Base-by-base conservation (phyloP, 306 rosid genomes). In the Hippophae gyantsensis region DNA sequence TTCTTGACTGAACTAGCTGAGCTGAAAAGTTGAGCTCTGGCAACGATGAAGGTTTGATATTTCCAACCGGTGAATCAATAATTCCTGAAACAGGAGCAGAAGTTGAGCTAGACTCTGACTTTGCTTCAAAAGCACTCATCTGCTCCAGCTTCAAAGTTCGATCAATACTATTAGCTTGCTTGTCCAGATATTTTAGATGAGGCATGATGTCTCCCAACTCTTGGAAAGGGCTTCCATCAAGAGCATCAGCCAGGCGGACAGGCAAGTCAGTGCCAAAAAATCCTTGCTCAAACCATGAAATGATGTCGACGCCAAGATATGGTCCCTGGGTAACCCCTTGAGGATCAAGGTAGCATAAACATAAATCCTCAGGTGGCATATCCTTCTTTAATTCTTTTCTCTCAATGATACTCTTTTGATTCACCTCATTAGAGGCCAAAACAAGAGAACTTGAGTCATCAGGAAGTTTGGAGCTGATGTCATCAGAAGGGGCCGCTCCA, bases 271-370 rank as follows among this genome's bases (percentile, higher is more conserved):
- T 58, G 44, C 85, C 87, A 46, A 81, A 84, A 69, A 81, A 84
- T 11, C 87, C 85, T 74, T 81, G 92, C 63, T 84, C 85, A 69
- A 79, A 81, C 92, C 92, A 84, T 60, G 74, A 55, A 58, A 84
- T 79, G 44, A 84, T 84, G 69, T 84, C 92, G 42, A 79, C 74
- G 64, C 92, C 92, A 63, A 84, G 81, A 74, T 81, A 84, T 44
- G 92, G 87, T 54, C 92, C 92, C 64, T 84, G 92, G 60, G 69
- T 66, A 50, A 48, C 62, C 54, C 92, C 87, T 69, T 84, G 85
- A 50, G 92, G 92, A 26, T 84, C 92, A 61, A 81, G 76, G 68
- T 84, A 84, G 70, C 83, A 84, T 77, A 84, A 72, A 72, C 85
- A 79, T 69, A 79, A 76, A 62, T 84, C 87, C 74, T 84, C 92